Conservation (phyloP, 345 rosid species). For the Excoecaria cochinchinensis region DNA sequence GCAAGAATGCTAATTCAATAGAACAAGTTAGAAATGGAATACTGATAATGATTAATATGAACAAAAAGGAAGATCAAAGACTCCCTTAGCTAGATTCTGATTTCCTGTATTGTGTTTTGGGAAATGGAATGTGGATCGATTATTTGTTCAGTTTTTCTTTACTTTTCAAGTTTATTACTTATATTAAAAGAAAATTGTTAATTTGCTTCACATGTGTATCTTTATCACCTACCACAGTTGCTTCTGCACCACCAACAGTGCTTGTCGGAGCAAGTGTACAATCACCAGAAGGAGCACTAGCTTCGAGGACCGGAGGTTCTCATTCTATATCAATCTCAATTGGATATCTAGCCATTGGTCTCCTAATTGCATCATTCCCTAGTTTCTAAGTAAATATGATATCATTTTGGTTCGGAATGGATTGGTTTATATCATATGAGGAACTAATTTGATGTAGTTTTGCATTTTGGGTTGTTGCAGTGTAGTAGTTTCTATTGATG, state of each 20-base stretch:
- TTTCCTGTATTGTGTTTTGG: too few relatives aligned
- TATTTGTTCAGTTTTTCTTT: not conserved
- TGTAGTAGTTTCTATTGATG: slow-evolving; percentile 8
- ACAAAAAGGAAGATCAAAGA: too few relatives aligned
- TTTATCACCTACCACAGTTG: slow-evolving; percentile 18
- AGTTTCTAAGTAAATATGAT: not conserved
- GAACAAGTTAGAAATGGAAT: too few relatives aligned
- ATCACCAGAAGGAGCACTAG: slow-evolving; percentile 38
- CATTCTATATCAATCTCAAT: slow-evolving; percentile 16
- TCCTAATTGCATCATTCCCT: slow-evolving; percentile 19
- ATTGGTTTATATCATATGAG: slow-evolving; percentile 8
- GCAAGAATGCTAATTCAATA: too few relatives aligned
- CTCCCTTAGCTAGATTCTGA: too few relatives aligned
- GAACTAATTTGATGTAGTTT: slow-evolving; percentile 8
- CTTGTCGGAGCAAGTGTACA: slow-evolving; percentile 2
- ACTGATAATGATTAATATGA: too few relatives aligned
- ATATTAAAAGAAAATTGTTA: not conserved
- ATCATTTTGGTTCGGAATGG: slow-evolving; percentile 5
- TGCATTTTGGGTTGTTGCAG: slow-evolving; percentile 2
- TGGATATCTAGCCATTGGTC: slow-evolving; percentile 25
- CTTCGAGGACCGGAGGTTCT: slow-evolving; percentile 36
- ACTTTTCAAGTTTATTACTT: not conserved
- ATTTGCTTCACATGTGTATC: slow-evolving; percentile 20
- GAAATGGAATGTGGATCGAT: too few relatives aligned
- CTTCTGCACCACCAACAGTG: slow-evolving; percentile 20